Conservation (phyloP, 2,329 filamentous ascomycete species). For the Exophiala oligosperma region DNA sequence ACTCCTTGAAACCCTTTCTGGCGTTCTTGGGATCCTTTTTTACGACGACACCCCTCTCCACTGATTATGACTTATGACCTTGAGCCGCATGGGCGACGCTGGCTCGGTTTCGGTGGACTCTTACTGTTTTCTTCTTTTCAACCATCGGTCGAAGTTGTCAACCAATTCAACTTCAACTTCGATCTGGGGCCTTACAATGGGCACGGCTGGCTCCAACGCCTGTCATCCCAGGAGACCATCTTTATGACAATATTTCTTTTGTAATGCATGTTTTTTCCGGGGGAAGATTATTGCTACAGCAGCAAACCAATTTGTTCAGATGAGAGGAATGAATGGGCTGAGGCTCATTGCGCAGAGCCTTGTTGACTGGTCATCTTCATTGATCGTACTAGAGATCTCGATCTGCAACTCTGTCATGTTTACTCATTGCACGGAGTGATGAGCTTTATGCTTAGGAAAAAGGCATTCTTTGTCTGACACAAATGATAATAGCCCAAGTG, state of each 20-base stretch:
- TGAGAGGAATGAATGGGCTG: conserved; percentile 12
- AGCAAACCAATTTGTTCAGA: background rate
- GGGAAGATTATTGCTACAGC: background rate
- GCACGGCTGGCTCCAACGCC: background rate
- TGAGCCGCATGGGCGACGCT: conserved; percentile 22
- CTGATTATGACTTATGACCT: conserved; percentile 25
- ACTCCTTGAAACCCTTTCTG: conserved; percentile 11
- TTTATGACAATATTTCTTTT: conserved; percentile 16
- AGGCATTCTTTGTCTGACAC: background rate
- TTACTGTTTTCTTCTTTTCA: conserved; percentile 11
- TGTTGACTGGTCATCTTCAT: conserved; percentile 30
- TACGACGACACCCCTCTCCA: conserved; percentile 19
- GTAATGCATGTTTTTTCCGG: conserved; percentile 12
- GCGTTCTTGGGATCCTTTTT: conserved; percentile 19
- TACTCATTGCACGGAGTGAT: conserved; percentile 30
- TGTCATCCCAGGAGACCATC: background rate
- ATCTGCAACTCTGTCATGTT: conserved; percentile 32
- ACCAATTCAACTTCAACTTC: conserved; percentile 5
- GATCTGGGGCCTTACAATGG: background rate
- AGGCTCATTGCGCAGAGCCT: conserved; percentile 18
- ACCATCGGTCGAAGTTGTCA: conserved; percentile 15
- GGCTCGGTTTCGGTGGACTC: conserved; percentile 25
- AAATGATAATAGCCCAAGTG: background rate
- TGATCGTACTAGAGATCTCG: conserved; percentile 30
- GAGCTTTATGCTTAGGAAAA: conserved; percentile 9